Conservation (phyloP, 2,329 filamentous ascomycete species). For the Pseudogymnoascus sp. region DNA sequence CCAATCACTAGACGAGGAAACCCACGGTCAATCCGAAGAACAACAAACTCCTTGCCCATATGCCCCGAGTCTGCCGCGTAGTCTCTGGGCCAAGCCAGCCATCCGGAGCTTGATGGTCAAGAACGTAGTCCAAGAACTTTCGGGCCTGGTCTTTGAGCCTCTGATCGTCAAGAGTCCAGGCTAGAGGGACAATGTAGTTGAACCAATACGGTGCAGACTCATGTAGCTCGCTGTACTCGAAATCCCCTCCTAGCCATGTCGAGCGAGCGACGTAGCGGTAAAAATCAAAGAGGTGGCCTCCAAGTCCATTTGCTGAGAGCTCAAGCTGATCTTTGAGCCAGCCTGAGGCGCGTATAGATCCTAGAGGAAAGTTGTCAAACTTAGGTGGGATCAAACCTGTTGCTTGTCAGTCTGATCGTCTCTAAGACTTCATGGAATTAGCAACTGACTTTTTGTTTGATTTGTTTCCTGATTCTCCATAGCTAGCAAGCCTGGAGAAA, state of each 20-base stretch:
- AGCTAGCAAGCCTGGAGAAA: not conserved
- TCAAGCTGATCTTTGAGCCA: slow-evolving; percentile 40
- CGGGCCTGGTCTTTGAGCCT: slow-evolving; percentile 42
- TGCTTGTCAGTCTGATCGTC: not conserved
- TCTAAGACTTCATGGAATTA: not conserved
- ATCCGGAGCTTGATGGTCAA: slow-evolving; percentile 42
- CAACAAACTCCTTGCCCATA: slow-evolving; percentile 46
- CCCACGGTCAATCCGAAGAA: slow-evolving; percentile 37
- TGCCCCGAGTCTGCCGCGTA: slow-evolving; percentile 33
- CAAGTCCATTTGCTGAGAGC: slow-evolving; percentile 39
- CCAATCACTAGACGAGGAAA: slow-evolving; percentile 11
- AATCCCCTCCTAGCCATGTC: slow-evolving; percentile 42
- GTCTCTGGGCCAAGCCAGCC: slow-evolving; percentile 51
- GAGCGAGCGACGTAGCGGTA: slow-evolving; percentile 45
- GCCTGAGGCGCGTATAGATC: slow-evolving; percentile 37
- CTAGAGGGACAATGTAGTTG: slow-evolving; percentile 48
- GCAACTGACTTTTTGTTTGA: not conserved
- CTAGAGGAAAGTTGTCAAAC: slow-evolving; percentile 22
- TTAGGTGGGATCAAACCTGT: not conserved
- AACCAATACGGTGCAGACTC: slow-evolving; percentile 48
- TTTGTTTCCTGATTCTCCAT: not conserved
- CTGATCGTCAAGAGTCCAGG: slow-evolving; percentile 40
- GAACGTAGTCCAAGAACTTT: slow-evolving; percentile 36
- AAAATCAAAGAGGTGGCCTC: slow-evolving; percentile 44
- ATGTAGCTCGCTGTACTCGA: slow-evolving; percentile 44